These are phyloP conservation scores for Corylus americana DNA, from an alignment of 306 rosid species.

Conservation along the genomic window DNA sequence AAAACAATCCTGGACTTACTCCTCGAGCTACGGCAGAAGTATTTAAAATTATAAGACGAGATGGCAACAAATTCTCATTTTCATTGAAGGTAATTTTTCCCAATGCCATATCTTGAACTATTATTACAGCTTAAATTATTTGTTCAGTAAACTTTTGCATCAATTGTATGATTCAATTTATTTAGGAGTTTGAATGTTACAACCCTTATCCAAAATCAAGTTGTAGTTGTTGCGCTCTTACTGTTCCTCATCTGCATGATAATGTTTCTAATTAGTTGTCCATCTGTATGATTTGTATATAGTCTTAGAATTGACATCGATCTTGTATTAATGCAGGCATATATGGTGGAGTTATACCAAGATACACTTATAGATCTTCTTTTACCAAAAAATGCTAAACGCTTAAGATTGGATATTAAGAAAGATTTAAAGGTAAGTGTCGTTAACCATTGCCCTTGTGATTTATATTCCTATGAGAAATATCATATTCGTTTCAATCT, in stretches of 20 bases:
- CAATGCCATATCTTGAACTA: not conserved
- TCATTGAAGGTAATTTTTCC: slow-evolving; percentile 66
- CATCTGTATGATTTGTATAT: slow-evolving; percentile 1
- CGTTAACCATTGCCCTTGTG: not conserved
- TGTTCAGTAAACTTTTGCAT: not conserved
- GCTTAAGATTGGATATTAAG: slow-evolving; percentile 75
- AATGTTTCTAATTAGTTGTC: slow-evolving; percentile 12
- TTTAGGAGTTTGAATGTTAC: not conserved
- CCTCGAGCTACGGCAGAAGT: slow-evolving; percentile 79
- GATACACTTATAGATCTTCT: slow-evolving; percentile 92
- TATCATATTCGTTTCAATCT: not conserved
- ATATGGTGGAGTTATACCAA: slow-evolving; percentile 91
- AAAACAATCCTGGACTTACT: slow-evolving; percentile 75
- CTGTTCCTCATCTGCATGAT: not conserved
- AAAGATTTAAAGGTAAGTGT: slow-evolving; percentile 83
- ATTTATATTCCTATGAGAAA: not conserved
- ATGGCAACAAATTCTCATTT: slow-evolving; percentile 72
- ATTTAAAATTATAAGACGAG: slow-evolving; percentile 67
- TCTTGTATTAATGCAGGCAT: slow-evolving; percentile 58
- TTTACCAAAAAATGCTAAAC: slow-evolving; percentile 71
- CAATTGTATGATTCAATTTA: not conserved
- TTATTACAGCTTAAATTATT: not conserved
- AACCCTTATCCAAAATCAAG: not conserved
- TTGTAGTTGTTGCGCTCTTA: not conserved
- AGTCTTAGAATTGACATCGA: slow-evolving; percentile 7